Base-by-base conservation (phyloP, 202 grass and related monocot genomes). In the Setaria viridis region DNA sequence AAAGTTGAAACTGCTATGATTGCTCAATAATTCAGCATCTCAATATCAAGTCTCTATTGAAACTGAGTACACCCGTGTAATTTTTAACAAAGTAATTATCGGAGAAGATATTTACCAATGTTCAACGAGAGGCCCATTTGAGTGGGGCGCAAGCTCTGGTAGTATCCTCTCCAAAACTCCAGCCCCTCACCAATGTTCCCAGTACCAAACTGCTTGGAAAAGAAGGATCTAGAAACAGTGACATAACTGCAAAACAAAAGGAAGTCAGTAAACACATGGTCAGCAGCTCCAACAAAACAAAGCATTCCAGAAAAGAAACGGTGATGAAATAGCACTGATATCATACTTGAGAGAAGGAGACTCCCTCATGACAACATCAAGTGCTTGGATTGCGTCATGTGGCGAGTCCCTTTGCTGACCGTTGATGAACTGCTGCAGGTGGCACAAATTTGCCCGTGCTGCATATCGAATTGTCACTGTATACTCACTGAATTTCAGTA, bases 91-190 rank as follows among this genome's bases (percentile, higher is more conserved):
- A 70, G 11, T 74, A 6, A 75, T 34, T 30, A 71, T 35, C 66
- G 6, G 8, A 81, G 51, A 76, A 4, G 6, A 76, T 29, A 43
- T 39, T 30, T 76, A 93, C 91, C 92, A 78, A 95, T 98, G 45
- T 95, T 98, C n/a, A 95, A 65, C 5, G 91, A 95, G 19, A 95
- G 87, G 1, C 95, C 91, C 89, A 93, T 91, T 76, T 98, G 95
- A 5, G 92, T 91, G n/a, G 91, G 95, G 34, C 92, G 86, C 79
- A 97, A 83, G 84, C 91, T 97, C 87, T 97, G 95, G 72, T 98
- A 95, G 48, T 92, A 95, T 19, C 92, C 95, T 67, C 77, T 89
- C 95, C 92, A 98, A 65, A 81, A 90, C 47, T 95, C 92, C 19
- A 98, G 90, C 20, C 91, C 95, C 73, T 85, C 89, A 53, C 87